Evolutionary conservation across 2,329 filamentous ascomycete genomes (phyloP), one percentile per base, ranked within the genome.

Genomic region (Teratosphaeriaceae sp.): DNA sequence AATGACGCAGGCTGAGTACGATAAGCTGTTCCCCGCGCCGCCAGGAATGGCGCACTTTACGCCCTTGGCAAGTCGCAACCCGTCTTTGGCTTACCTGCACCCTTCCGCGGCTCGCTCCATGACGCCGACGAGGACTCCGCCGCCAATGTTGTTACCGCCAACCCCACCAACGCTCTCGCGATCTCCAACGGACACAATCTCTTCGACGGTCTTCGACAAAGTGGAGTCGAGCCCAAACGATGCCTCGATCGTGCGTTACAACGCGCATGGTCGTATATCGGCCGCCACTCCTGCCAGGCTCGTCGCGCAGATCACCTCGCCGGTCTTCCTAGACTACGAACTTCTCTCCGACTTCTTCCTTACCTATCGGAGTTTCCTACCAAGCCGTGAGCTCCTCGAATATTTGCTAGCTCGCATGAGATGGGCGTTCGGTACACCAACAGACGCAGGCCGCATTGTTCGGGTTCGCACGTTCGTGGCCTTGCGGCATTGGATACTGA

Each of bases 341-440:
- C 75, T 98, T 4, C 79, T 98, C 3, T 97, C 92, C 1, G 92
- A 98, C 64, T 98, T 98, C 66, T 98, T 98, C 59, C 77, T 98
- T 18, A 97, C 92, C 0, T 98, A 88, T 59, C 85, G 92, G 38
- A 78, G 85, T 2, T 98, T 96, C 59, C 72, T 98, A 46, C 81
- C 86, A 11, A 74, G 85, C 0, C 72, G 74, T 16, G 84, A 90
- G 55, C 73, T 98, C 3, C 74, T 95, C 18, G 80, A 82, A 36
- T 88, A 95, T 73, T 74, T 98, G 13, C 75, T 97, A 49, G 84
- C 89, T 2, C 80, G 92, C 15, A 68, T 98, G 40, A 76, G 82
- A 52, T 98, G 92, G 92, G 88, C 92, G 0, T 74, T 96, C 38
- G 78, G 78, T 37, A 78, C 86, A 43, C 71, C 77, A 36, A 87